Conservation (phyloP, 106 monocot genomes). For the Dioscorea alata region DNA sequence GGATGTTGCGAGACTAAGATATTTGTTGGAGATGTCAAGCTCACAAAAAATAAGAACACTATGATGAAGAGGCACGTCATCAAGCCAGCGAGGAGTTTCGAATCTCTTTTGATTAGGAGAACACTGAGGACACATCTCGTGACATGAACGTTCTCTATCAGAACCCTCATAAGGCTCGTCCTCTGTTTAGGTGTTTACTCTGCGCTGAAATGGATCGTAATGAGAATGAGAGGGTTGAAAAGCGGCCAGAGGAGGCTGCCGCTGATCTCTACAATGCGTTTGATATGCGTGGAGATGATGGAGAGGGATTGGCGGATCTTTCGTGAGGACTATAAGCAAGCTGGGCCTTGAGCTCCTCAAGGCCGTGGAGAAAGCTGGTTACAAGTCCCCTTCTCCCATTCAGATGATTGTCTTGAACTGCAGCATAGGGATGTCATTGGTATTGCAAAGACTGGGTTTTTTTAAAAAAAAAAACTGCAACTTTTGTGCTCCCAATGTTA, state of each 20-base stretch:
- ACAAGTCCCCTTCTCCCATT: conserved; percentile 87
- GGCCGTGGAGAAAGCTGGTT: conserved; percentile 84
- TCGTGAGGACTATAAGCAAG: conserved; percentile 88
- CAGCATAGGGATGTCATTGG: conserved; percentile 99
- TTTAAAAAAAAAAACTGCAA: conserved; percentile 87
- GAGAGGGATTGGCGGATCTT: conserved; percentile 99
- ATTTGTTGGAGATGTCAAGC: too few relatives aligned
- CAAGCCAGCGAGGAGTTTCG: too few relatives aligned
- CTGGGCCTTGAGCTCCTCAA: conserved; percentile 61
- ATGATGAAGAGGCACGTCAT: too few relatives aligned
- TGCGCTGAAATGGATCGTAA: conserved; percentile 81
- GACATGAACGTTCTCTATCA: conserved; percentile 96
- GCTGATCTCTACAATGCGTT: conserved; percentile 86
- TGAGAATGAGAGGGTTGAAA: conserved; percentile 71
- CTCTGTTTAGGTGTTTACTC: conserved; percentile 82
- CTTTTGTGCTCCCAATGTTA: too few relatives aligned
- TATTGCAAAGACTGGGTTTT: conserved; percentile 95
- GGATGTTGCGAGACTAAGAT: too few relatives aligned
- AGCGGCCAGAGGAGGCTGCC: conserved; percentile 73
- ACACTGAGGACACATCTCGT: too few relatives aligned
- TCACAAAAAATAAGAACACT: too few relatives aligned
- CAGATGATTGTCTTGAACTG: conserved; percentile 93
- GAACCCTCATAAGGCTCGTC: conserved; percentile 84
- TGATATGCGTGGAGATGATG: conserved; percentile 92
- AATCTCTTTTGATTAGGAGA: too few relatives aligned